These are phyloP conservation scores for Geotrichum phurueaensis DNA, from an alignment of 1,139 yeast genomes.

Conservation along the genomic window DNA sequence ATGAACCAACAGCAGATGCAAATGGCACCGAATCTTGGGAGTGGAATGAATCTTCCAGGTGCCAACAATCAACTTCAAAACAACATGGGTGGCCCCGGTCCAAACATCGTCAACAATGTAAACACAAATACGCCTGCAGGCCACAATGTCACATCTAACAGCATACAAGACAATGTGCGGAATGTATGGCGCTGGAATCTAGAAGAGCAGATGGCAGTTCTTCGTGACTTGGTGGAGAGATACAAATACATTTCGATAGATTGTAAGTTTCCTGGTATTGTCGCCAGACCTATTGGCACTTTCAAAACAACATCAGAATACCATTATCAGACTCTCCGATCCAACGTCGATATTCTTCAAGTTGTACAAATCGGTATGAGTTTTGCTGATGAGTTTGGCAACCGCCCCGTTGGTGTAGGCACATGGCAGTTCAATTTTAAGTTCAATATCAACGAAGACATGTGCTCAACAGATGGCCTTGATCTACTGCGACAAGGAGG, in stretches of 20 bases:
- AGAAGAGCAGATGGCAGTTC: slow-evolving; percentile 69
- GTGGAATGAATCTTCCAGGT: slow-evolving; percentile 13
- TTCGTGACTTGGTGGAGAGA: slow-evolving; percentile 64
- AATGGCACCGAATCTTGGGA: slow-evolving; percentile 14
- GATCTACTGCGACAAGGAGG: slow-evolving; percentile 77
- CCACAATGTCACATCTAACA: slow-evolving; percentile 3
- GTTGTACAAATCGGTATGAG: slow-evolving; percentile 87
- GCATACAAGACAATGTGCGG: slow-evolving; percentile 15
- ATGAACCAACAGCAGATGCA: slow-evolving; percentile 16
- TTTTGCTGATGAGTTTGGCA: slow-evolving; percentile 69
- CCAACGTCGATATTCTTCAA: slow-evolving; percentile 81
- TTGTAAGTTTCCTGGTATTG: slow-evolving; percentile 93
- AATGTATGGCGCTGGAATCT: slow-evolving; percentile 84
- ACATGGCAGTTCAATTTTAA: slow-evolving; percentile 95
- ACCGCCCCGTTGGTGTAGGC: slow-evolving; percentile 61
- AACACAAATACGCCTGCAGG: slow-evolving; percentile 7
- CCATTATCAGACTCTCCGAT: slow-evolving; percentile 89
- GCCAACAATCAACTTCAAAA: slow-evolving; percentile 9
- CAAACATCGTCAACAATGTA: slow-evolving; percentile 11
- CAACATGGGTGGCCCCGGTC: slow-evolving; percentile 12
- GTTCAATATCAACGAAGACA: slow-evolving; percentile 64
- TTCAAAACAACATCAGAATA: slow-evolving; percentile 86
- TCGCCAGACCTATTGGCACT: slow-evolving; percentile 95
- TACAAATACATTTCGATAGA: slow-evolving; percentile 66
- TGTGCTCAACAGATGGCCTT: slow-evolving; percentile 74